phyloP scores from a whole-genome alignment of 345 rosid species.

The Populus ilicifolia region DNA sequence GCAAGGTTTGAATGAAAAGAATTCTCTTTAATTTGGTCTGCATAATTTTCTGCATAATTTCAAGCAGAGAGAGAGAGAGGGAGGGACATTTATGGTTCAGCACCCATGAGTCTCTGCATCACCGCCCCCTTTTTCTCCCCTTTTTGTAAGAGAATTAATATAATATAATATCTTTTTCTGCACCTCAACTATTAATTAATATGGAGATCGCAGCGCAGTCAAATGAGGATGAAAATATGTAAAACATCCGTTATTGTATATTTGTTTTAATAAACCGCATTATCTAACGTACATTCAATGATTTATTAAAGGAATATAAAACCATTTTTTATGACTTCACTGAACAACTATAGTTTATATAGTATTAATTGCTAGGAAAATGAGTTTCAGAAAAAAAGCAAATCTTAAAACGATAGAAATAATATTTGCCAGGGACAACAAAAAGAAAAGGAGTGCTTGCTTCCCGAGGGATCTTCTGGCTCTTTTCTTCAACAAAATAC shows the following conservation, averaged over 20 bases:
- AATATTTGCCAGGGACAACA: neutral
- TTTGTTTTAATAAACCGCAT: too few species aligned
- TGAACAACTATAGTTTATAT: neutral
- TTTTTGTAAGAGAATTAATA: too few species aligned
- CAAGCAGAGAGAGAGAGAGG: neutral
- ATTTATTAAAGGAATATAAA: too few species aligned
- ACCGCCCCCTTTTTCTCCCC: too few species aligned
- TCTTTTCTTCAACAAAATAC: neutral
- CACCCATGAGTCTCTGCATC: too few species aligned
- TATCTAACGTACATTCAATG: too few species aligned
- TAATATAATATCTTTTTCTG: too few species aligned
- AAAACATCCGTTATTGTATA: too few species aligned
- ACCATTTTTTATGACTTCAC: neutral
- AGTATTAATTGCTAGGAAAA: too few species aligned
- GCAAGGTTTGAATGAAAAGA: constrained; percentile 1
- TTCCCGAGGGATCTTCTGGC: neutral
- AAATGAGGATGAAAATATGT: too few species aligned
- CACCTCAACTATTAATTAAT: neutral
- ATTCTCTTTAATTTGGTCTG: neutral
- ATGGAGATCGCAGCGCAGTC: neutral
- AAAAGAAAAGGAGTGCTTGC: neutral
- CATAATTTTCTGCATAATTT: neutral
- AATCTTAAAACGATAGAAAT: neutral
- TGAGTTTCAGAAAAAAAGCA: too few species aligned
- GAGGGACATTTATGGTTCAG: neutral